Conservation (phyloP, 2,329 filamentous ascomycete species). For the Passalora sequoiae region DNA sequence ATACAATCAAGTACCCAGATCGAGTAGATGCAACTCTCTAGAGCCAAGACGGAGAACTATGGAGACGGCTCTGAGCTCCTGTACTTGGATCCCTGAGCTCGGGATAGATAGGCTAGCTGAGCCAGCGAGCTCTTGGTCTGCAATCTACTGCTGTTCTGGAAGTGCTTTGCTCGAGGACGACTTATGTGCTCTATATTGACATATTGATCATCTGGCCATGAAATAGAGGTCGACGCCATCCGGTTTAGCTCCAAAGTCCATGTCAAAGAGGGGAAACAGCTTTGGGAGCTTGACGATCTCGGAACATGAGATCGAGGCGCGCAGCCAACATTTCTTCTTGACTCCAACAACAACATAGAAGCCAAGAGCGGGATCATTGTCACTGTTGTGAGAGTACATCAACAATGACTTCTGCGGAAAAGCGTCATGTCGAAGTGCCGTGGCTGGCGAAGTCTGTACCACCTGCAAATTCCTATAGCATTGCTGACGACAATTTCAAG, state of each 20-base stretch:
- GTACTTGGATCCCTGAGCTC: too few species aligned
- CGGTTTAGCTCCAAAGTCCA: not conserved
- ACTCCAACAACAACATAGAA: not conserved
- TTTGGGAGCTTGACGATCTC: not conserved
- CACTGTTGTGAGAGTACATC: slow-evolving; percentile 1
- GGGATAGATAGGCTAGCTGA: too few species aligned
- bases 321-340: not conserved
- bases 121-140: too few species aligned
- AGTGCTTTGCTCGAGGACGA: too few species aligned
- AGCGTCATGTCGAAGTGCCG: slow-evolving; percentile 14
- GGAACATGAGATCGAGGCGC: slow-evolving; percentile 2
- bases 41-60: too few species aligned
- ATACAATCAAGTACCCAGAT: too few species aligned
- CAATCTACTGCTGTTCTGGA: too few species aligned
- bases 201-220: too few species aligned
- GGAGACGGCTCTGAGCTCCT: too few species aligned
- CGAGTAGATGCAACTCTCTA: too few species aligned
- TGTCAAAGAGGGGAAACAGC: slow-evolving; percentile 5
- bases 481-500: slow-evolving; percentile 3
- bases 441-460: slow-evolving; percentile 13
- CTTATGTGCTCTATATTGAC: too few species aligned
- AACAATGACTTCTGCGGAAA: slow-evolving; percentile 4
- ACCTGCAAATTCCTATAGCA: not conserved
- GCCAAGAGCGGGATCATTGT: not conserved
- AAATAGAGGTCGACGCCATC: too few species aligned